phyloP scores from a whole-genome alignment of 257 asterid genomes.

The Coffea eugenioides region DNA sequence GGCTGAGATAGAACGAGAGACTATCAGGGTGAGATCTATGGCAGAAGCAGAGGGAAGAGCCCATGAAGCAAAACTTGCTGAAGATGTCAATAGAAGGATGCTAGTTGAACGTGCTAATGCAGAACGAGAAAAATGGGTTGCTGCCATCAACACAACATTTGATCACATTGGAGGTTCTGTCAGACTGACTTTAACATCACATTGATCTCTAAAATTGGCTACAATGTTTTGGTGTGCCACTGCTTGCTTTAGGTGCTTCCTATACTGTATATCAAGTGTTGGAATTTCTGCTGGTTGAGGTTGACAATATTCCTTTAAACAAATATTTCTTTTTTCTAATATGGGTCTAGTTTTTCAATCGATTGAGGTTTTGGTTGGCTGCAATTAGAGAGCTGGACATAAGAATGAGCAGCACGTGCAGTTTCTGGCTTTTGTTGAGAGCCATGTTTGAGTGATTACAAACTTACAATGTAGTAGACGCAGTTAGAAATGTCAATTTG shows the following conservation, averaged over 20 bases:
- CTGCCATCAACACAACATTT: constrained; percentile 90
- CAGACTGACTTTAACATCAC: not conserved
- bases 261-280: not conserved
- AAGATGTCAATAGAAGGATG: constrained; percentile 81
- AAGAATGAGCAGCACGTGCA: not conserved
- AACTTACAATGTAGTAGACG: not conserved
- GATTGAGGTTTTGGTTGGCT: not conserved
- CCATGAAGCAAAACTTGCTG: constrained; percentile 90
- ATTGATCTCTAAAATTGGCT: not conserved
- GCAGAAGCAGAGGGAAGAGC: constrained; percentile 98
- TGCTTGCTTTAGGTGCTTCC: not conserved
- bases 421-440: not conserved
- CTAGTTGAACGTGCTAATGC: constrained; percentile 84
- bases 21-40: constrained; percentile 69
- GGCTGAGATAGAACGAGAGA: constrained; percentile 89
- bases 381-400: not conserved
- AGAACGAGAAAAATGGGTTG: constrained; percentile 92
- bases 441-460: not conserved
- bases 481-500: not conserved
- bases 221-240: not conserved
- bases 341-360: not conserved
- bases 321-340: not conserved
- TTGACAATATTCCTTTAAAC: not conserved
- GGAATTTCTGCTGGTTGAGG: not conserved
- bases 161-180: constrained; percentile 87